These are phyloP conservation scores for Malus orientalis DNA, from an alignment of 306 rosid genomes.

Conservation along the genomic window DNA sequence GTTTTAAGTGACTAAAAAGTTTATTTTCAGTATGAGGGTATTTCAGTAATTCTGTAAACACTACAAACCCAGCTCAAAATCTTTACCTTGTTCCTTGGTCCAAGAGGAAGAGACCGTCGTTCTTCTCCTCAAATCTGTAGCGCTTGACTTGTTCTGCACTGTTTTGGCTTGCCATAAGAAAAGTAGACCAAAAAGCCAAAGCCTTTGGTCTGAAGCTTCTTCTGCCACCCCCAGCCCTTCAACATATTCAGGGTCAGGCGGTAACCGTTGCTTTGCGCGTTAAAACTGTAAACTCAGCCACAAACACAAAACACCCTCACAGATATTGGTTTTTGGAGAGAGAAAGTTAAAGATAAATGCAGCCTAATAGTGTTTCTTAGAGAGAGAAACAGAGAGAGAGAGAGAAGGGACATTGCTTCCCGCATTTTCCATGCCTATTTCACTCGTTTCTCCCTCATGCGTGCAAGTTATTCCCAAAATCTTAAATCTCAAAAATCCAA, in stretches of 20 bases:
- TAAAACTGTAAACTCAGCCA: conserved; percentile 23
- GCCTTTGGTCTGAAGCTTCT: conserved; percentile 22
- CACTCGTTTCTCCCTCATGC: conserved; percentile 45
- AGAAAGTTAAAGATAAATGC: not conserved
- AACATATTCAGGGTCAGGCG: not conserved
- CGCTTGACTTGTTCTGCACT: not conserved
- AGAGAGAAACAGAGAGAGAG: conserved; percentile 1
- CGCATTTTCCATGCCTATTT: conserved; percentile 48
- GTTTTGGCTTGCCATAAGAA: not conserved
- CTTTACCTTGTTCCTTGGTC: no score
- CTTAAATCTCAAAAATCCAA: not conserved
- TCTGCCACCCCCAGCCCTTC: not conserved
- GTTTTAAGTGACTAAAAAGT: no score
- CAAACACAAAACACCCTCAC: not conserved
- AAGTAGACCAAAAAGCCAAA: not conserved
- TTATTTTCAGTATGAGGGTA: no score
- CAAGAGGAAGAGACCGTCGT: not conserved
- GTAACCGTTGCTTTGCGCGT: conserved; percentile 43
- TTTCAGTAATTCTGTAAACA: no score
- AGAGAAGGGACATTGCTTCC: conserved; percentile 45
- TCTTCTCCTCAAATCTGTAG: not conserved
- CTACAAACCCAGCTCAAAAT: no score
- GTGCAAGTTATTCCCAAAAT: conserved; percentile 76
- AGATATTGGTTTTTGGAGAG: not conserved
- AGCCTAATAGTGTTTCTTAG: not conserved